A percentile compares a stretch with the other conserved stretches of the same genome.
phyloP scores from a whole-genome alignment of 2,329 filamentous ascomycete species.

The Metarhizium brunneum region DNA sequence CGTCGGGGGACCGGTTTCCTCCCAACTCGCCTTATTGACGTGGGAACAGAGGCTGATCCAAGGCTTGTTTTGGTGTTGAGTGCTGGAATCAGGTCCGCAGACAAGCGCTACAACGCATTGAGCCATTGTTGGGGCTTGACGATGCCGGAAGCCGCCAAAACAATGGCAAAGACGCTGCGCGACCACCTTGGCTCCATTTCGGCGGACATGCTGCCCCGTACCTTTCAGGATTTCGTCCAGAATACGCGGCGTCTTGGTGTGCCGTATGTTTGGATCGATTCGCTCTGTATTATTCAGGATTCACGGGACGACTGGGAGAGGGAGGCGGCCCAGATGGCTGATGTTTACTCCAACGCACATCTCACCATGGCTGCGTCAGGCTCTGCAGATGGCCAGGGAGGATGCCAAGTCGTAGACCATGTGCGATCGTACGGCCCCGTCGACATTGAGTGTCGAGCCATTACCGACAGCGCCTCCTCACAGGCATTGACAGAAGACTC shows the following conservation, averaged over 20 bases:
- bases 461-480: not conserved
- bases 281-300: conserved; percentile 17
- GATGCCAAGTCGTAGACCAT: not conserved
- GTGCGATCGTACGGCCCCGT: not conserved
- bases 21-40: not conserved
- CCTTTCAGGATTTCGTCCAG: conserved; percentile 12
- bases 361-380: conserved; percentile 4
- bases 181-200: not conserved
- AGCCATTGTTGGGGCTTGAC: not conserved
- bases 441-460: not conserved
- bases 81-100: not conserved
- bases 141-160: not conserved
- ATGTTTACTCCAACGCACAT: conserved; percentile 10
- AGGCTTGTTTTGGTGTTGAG: not conserved
- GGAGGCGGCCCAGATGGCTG: conserved; percentile 9
- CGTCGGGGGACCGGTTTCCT: not conserved
- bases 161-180: not conserved
- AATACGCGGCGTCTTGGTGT: conserved; percentile 8
- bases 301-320: conserved; percentile 11
- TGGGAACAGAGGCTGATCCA: not conserved
- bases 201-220: conserved; percentile 4
- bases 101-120: not conserved
- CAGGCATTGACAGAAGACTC: not conserved
- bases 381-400: not conserved
- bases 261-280: conserved; percentile 17